Conservation (phyloP, 768 basidiomycete genomes). For the Suillus variegatus region DNA sequence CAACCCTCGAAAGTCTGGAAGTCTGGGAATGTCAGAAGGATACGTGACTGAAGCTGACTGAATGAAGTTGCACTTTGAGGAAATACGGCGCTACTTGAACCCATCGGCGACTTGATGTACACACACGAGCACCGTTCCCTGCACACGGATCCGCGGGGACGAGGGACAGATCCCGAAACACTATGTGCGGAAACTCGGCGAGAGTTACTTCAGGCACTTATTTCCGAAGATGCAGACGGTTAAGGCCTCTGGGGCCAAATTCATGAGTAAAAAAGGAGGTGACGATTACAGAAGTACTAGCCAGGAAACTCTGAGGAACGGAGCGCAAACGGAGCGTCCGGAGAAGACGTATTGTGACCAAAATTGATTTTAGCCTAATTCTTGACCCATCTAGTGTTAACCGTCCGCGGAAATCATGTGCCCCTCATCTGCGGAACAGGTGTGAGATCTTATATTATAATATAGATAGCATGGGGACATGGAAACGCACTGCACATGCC, state of each 20-base stretch:
- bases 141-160: slow-evolving; percentile 32
- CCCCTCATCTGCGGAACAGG: slow-evolving; percentile 21
- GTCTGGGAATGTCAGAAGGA: slow-evolving; percentile 1
- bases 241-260: slow-evolving; percentile 10
- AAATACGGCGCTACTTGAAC: slow-evolving; percentile 13
- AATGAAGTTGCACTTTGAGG: slow-evolving; percentile 13
- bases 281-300: slow-evolving; percentile 1
- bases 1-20: slow-evolving; percentile 7
- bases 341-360: slow-evolving; percentile 18
- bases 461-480: slow-evolving; percentile 15
- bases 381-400: slow-evolving; percentile 24
- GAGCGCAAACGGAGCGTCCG: slow-evolving; percentile 16
- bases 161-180: slow-evolving; percentile 28
- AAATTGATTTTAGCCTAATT: slow-evolving; percentile 26
- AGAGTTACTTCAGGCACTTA: slow-evolving; percentile 7
- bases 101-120: slow-evolving; percentile 25
- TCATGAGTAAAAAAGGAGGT: slow-evolving; percentile 5
- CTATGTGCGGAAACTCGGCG: slow-evolving; percentile 27
- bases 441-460: slow-evolving; percentile 23
- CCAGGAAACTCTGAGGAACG: slow-evolving; percentile 20
- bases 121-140: slow-evolving; percentile 20
- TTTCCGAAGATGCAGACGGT: slow-evolving; percentile 14
- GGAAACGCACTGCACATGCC: slow-evolving; percentile 7
- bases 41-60: slow-evolving; percentile 10
- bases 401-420: slow-evolving; percentile 34